Evolutionary conservation across 2,329 filamentous ascomycete genomes (phyloP), one percentile per base, ranked within the genome.

Genomic region (Botrytis galanthina): DNA sequence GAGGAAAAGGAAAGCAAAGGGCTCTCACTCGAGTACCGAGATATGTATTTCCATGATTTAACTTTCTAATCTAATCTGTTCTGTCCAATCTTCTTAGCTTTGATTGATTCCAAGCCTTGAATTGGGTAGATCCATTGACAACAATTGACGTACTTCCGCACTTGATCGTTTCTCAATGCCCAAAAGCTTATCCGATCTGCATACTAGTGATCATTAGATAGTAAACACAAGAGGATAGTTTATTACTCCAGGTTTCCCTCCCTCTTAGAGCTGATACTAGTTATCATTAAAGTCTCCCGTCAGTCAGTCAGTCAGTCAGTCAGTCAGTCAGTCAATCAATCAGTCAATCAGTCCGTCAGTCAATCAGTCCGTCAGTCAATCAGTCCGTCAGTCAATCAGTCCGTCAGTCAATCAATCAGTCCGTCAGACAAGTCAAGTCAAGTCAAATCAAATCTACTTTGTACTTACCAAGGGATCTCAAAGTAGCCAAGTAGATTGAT

Each of bases 101-200:
- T 35, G 29, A 26, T 51, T n/a, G 44, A 16, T 20, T 37, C 44
- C 44, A 39, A 67, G 63, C 22, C 3, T 51, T 12, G 44, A 39
- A 66, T 66, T 35, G 62, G 62, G 62, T 46, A 22, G n/a, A 67
- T 67, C 60, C 35, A 39, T 42, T 62, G 60, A 62, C 60, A 62
- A 42, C 60, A n/a, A n/a, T 67, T 66, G 63, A 66, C 63, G 62
- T 66, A 66, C 42, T 66, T 54, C 7, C 14, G 48, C 48, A 54
- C 48, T 44, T 9, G 1, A n/a, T 62, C n/a, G 51, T 29, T 57
- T 57, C n/a, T 57, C 51, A 57, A 18, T 39, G 35, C 60, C 62
- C 42, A 48, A 66, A 66, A 16, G 42, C 62, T 66, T 66, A 66
- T 66, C 62, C 42, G 62, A 66, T 66, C 62, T 66, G 44, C 62